Percentiles rank a stretch among this genome's conserved stretches.
phyloP scores from a whole-genome alignment of 345 rosid species.

The Noccaea bulbosa region DNA sequence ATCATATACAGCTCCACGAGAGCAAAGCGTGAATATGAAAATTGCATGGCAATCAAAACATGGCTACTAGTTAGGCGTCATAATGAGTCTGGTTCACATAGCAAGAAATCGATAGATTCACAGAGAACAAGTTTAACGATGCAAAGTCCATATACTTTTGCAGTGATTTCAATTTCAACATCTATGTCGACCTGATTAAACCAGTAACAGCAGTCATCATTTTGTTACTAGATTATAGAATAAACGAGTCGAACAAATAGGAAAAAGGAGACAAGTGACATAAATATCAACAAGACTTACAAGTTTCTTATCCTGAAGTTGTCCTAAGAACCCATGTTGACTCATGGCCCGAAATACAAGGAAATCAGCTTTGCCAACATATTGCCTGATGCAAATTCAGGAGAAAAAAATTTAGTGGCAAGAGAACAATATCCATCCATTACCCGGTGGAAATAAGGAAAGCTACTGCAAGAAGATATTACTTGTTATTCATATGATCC shows the following conservation, averaged over 20 bases:
- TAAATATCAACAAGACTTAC: constrained; percentile 57
- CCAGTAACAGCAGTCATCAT: background rate
- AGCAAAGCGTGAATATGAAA: constrained; percentile 23
- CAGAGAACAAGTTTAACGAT: background rate
- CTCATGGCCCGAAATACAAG: constrained; percentile 95
- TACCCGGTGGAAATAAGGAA: background rate
- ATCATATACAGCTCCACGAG: constrained; percentile 25
- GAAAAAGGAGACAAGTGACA: background rate
- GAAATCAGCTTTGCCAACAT: constrained; percentile 95
- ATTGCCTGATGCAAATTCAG: constrained; percentile 65
- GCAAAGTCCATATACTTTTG: constrained; percentile 3
- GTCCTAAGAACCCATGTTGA: constrained; percentile 95
- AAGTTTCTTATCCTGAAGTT: constrained; percentile 96
- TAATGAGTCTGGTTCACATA: background rate
- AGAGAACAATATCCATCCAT: constrained; percentile 23
- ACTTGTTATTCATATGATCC: constrained; percentile 99
- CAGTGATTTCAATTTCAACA: constrained; percentile 12
- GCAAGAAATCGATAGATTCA: constrained; percentile 4
- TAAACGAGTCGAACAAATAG: constrained; percentile 2
- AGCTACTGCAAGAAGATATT: constrained; percentile 37
- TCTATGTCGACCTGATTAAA: background rate
- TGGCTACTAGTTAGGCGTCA: background rate
- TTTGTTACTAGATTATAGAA: background rate
- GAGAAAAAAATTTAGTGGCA: constrained; percentile 21
- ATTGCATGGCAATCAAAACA: constrained; percentile 1